These are phyloP conservation scores for Aspergillus ibericus DNA, from an alignment of 2,329 filamentous ascomycete species.

Conservation along the genomic window DNA sequence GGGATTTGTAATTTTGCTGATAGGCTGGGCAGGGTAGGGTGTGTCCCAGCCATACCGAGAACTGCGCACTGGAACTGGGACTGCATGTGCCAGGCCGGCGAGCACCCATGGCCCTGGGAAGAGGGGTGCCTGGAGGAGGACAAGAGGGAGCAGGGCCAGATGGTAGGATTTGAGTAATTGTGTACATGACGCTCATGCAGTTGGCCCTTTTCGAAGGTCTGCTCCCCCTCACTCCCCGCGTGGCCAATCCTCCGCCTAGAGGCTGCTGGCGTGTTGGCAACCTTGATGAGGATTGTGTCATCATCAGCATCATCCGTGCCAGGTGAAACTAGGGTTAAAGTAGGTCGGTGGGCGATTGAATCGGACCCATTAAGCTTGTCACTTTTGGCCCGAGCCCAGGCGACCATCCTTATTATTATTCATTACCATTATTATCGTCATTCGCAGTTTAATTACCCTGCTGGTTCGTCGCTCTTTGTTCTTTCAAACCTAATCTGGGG, in stretches of 20 bases:
- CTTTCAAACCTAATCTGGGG: background rate
- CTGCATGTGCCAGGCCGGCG: background rate
- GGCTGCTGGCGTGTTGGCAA: background rate
- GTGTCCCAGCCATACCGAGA: background rate
- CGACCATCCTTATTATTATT: background rate
- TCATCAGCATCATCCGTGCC: background rate
- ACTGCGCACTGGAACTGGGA: background rate
- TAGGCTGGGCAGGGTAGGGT: background rate
- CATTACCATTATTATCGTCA: background rate
- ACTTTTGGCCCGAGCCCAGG: background rate
- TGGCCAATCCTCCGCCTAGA: slow-evolving; percentile 1
- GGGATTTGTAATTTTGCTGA: background rate
- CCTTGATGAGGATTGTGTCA: background rate
- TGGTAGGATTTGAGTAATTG: background rate
- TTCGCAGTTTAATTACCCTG: background rate
- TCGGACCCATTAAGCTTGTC: background rate
- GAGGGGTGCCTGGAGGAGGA: background rate
- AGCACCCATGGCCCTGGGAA: background rate
- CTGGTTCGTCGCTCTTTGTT: background rate
- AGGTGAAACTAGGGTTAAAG: background rate
- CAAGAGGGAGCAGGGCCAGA: background rate
- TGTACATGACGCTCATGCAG: slow-evolving; percentile 3
- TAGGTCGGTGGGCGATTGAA: background rate
- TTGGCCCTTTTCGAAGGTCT: background rate
- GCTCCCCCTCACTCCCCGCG: slow-evolving; percentile 1